phyloP scores from a whole-genome alignment of 495 filamentous ascomycete species.

The Hypoxylon lienhwacheense region DNA sequence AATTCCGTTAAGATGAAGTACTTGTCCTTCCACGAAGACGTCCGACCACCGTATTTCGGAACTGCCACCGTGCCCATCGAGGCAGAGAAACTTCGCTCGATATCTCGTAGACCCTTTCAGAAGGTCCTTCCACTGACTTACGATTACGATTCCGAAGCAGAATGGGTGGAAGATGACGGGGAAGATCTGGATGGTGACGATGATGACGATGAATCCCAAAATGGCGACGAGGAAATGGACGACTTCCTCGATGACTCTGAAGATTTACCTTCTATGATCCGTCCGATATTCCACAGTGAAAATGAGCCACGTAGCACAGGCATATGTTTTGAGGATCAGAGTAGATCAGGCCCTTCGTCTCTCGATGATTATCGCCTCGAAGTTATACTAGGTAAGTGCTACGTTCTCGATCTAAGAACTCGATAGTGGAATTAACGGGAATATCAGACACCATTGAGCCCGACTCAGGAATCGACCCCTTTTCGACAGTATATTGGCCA shows the following conservation, averaged over 20 bases:
- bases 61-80: conserved; percentile 66
- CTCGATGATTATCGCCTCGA: conserved; percentile 67
- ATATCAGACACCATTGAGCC: conserved; percentile 40
- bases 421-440: conserved; percentile 11
- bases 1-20: conserved; percentile 71
- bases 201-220: conserved; percentile 72
- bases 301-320: conserved; percentile 76
- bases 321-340: conserved; percentile 74
- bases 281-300: conserved; percentile 57
- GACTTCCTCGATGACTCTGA: conserved; percentile 78
- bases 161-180: conserved; percentile 85
- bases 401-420: background rate
- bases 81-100: conserved; percentile 47
- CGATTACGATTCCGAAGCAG: conserved; percentile 94
- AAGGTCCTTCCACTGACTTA: conserved; percentile 76
- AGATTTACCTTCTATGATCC: conserved; percentile 39
- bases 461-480: conserved; percentile 74
- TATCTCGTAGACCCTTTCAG: conserved; percentile 72
- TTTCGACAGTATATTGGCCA: conserved; percentile 80
- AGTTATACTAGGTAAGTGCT: conserved; percentile 65
- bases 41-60: conserved; percentile 86
- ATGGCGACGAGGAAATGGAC: conserved; percentile 67
- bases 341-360: conserved; percentile 44
- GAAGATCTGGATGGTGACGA: conserved; percentile 76
- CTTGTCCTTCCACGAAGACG: conserved; percentile 81